These are phyloP conservation scores for Medicago arabica DNA, from an alignment of 306 rosid species.

Conservation along the genomic window DNA sequence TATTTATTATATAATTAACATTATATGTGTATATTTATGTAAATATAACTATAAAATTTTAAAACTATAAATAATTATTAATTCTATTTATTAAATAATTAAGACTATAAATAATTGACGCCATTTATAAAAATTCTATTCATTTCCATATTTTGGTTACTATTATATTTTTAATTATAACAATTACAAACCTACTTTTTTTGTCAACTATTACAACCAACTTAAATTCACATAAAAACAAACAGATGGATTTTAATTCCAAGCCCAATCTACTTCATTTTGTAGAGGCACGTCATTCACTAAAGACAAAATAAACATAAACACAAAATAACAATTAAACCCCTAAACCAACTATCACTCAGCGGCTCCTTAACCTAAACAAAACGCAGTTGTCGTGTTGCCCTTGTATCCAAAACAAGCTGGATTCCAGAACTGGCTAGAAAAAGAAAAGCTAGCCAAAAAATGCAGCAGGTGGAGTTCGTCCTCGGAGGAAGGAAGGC, in stretches of 20 bases:
- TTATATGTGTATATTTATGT: neutral
- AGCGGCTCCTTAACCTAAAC: neutral
- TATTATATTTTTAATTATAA: neutral
- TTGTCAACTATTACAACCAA: neutral
- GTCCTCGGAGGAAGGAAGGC: neutral
- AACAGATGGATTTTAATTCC: slow-evolving; percentile 3
- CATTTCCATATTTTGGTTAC: neutral
- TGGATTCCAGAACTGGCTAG: neutral
- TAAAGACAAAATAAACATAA: slow-evolving; percentile 1
- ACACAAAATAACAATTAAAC: neutral
- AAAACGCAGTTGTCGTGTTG: neutral
- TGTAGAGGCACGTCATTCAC: slow-evolving; percentile 6
- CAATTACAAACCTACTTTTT: neutral
- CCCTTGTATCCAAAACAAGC: neutral
- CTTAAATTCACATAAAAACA: slow-evolving; percentile 20
- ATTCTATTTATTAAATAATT: neutral
- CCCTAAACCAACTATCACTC: neutral
- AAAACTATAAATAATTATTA: neutral
- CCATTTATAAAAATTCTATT: neutral
- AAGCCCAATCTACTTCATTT: neutral
- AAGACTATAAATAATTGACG: too few relatives aligned
- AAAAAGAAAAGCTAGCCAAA: neutral
- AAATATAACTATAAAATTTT: neutral
- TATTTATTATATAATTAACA: neutral
- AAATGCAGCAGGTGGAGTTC: neutral